A percentile compares a stretch with the other conserved stretches of the same genome.
phyloP scores from a whole-genome alignment of 2,329 filamentous ascomycete genomes.

The Myrmaecium sp. region DNA sequence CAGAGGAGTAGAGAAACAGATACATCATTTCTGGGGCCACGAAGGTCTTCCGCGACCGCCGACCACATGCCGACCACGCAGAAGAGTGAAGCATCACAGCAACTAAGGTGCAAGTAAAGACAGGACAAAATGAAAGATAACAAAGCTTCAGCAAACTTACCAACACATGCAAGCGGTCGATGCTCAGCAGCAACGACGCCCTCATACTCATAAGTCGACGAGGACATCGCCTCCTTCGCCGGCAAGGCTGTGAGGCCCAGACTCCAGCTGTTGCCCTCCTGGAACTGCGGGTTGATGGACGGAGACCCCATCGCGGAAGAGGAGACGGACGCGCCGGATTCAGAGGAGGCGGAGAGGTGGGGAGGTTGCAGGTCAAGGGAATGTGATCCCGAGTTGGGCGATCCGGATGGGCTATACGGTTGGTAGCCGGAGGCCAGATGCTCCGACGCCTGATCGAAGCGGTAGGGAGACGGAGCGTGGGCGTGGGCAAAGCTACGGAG shows the following conservation, averaged over 20 bases:
- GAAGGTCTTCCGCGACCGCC: too few relatives aligned
- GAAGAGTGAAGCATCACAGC: too few relatives aligned
- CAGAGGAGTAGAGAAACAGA: too few relatives aligned
- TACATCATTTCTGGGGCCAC: too few relatives aligned
- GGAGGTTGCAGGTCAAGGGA: slow-evolving; percentile 31
- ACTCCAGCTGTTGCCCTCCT: slow-evolving; percentile 41
- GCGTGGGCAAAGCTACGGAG: too few relatives aligned
- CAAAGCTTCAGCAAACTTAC: slow-evolving; percentile 28
- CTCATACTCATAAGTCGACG: slow-evolving; percentile 39
- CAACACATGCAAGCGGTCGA: slow-evolving; percentile 28
- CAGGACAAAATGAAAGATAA: slow-evolving; percentile 11
- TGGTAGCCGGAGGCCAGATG: too few relatives aligned
- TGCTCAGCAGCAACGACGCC: slow-evolving; percentile 29
- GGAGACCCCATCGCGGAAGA: slow-evolving; percentile 35
- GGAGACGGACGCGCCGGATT: slow-evolving; percentile 33
- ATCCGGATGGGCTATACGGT: slow-evolving; percentile 22
- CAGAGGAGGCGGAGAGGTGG: slow-evolving; percentile 29
- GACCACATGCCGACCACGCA: too few relatives aligned
- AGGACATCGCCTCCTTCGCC: slow-evolving; percentile 36
- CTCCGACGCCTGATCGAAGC: too few relatives aligned
- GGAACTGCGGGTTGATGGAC: slow-evolving; percentile 42
- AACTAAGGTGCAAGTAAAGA: too few relatives aligned
- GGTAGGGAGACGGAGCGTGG: too few relatives aligned
- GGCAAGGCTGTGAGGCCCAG: slow-evolving; percentile 46
- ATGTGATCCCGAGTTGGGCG: slow-evolving; percentile 27